Evolutionary conservation across 2,329 filamentous ascomycete species (phyloP).

Genomic region (Penicillium sp.): DNA sequence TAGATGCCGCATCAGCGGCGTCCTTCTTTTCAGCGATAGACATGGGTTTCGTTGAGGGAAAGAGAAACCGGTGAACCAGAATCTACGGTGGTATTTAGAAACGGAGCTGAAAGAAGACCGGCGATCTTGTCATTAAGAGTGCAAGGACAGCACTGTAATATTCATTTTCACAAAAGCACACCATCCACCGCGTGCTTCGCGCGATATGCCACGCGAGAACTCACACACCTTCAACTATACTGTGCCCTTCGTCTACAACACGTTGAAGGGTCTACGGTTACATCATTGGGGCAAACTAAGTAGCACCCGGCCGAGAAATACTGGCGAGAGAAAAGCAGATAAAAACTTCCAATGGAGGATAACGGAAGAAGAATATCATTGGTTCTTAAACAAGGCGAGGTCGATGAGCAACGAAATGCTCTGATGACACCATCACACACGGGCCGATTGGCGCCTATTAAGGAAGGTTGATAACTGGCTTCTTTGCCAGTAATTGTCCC

Average conservation of each 20-base stretch:
- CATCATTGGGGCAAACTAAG: not conserved
- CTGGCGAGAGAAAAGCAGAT: not conserved
- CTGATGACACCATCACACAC: not conserved
- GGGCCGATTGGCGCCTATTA: not conserved
- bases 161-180: slow-evolving; percentile 2
- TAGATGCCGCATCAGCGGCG: not conserved
- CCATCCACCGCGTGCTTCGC: slow-evolving; percentile 4
- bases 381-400: not conserved
- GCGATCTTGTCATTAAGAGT: not conserved
- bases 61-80: not conserved
- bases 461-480: not conserved
- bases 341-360: not conserved
- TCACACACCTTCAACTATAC: not conserved
- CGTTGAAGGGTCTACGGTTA: not conserved
- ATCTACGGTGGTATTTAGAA: not conserved
- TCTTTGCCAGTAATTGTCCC: not conserved
- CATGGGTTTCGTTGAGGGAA: slow-evolving; percentile 1
- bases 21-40: slow-evolving; percentile 14
- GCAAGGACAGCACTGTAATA: not conserved
- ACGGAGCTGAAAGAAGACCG: not conserved
- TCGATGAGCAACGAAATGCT: not conserved
- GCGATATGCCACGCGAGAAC: slow-evolving; percentile 6
- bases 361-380: not conserved
- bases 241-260: too few relatives aligned
- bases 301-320: slow-evolving; percentile 11